A percentile compares a stretch with the other conserved stretches of the same genome.
Evolutionary conservation across 73 alveolate genomes (phyloP).

Genomic region (Paramecium caudatum): DNA sequence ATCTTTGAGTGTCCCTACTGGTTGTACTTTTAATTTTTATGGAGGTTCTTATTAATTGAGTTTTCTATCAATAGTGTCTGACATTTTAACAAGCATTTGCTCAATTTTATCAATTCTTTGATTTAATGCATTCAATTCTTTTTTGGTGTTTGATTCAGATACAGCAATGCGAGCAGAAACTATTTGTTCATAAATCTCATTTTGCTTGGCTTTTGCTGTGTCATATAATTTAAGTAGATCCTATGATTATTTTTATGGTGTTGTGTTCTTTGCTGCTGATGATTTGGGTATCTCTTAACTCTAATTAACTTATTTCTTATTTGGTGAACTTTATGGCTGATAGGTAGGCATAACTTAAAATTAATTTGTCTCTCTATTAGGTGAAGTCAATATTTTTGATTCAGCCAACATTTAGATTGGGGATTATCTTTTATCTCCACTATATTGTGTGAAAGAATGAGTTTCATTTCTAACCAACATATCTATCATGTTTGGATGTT

Average conservation of each 20-base stretch:
- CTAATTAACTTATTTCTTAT: neutral
- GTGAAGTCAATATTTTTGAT: neutral
- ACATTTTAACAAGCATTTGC: neutral
- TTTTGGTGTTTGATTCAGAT: neutral
- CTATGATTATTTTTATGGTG: neutral
- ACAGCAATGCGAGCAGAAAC: neutral
- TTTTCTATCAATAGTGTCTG: neutral
- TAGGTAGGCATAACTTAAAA: neutral
- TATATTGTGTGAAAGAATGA: no score
- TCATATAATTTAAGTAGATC: constrained; percentile 48
- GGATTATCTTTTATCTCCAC: neutral
- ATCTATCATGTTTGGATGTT: neutral
- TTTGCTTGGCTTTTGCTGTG: constrained; percentile 29
- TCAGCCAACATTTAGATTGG: neutral
- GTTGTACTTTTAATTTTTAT: neutral
- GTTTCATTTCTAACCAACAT: neutral
- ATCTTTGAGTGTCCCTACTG: neutral
- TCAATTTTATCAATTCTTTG: constrained; percentile 44
- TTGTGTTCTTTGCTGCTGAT: neutral
- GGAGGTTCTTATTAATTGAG: neutral
- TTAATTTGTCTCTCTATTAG: neutral
- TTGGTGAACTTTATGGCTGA: neutral
- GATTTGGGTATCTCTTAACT: neutral
- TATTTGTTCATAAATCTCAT: neutral
- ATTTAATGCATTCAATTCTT: neutral